These are phyloP conservation scores for Penicillium pulvis DNA, from an alignment of 495 filamentous ascomycete genomes.

Conservation along the genomic window DNA sequence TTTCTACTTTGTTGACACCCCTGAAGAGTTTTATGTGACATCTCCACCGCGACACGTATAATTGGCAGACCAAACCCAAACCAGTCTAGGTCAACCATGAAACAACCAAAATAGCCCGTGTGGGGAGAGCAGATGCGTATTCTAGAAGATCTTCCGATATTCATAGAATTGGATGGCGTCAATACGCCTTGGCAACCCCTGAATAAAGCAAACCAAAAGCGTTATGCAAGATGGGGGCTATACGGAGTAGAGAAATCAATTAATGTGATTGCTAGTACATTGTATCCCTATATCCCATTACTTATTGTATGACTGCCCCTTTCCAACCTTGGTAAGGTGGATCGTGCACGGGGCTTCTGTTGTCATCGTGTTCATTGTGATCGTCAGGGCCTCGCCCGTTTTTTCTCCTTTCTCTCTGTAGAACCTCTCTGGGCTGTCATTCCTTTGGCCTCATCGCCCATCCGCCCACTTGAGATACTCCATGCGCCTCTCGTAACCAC, in stretches of 20 bases:
- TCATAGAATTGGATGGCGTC: not conserved
- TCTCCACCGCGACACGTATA: not conserved
- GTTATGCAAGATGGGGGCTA: no score
- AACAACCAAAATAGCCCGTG: conserved; percentile 2
- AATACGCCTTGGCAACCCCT: not conserved
- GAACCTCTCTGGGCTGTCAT: conserved; percentile 37
- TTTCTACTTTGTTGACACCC: not conserved
- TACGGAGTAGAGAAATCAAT: not conserved
- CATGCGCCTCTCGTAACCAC: not conserved
- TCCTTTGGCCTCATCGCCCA: conserved; percentile 37
- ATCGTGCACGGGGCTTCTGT: conserved; percentile 25
- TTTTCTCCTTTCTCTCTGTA: conserved; percentile 26
- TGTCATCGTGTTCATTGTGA: conserved; percentile 27
- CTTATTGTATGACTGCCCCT: not conserved
- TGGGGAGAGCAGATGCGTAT: not conserved
- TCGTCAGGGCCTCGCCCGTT: conserved; percentile 35
- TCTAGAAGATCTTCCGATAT: not conserved
- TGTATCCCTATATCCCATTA: no score
- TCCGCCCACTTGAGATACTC: conserved; percentile 10
- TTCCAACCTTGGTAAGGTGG: not conserved
- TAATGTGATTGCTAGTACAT: no score
- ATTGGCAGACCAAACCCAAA: conserved; percentile 1
- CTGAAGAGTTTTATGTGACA: not conserved
- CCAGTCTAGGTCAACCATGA: not conserved
- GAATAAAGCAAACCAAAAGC: not conserved